Evolutionary conservation across 139 green algal species (phyloP).

Genomic region (Coccomyxa sp.): DNA sequence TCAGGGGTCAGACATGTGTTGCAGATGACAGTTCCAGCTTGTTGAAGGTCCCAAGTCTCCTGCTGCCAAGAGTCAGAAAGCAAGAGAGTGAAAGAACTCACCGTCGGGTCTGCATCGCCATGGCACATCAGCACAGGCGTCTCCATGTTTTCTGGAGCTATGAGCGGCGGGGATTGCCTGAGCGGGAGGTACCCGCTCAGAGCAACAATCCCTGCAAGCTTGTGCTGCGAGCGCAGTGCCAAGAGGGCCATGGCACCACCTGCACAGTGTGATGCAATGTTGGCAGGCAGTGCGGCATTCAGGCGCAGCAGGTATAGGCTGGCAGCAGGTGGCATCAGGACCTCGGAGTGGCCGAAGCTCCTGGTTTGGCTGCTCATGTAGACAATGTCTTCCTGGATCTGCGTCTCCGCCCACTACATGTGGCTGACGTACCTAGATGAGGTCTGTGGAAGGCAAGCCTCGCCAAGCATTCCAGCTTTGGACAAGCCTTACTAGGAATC

Average conservation of each 20-base stretch:
- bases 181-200: background rate
- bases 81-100: background rate
- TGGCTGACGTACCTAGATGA: background rate
- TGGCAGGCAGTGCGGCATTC: background rate
- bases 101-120: conserved; percentile 19
- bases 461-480: background rate
- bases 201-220: background rate
- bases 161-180: background rate
- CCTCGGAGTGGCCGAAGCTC: no score
- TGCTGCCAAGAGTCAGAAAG: no score
- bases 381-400: background rate
- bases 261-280: background rate
- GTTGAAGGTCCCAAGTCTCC: no score
- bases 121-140: conserved; percentile 30
- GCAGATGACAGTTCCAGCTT: no score
- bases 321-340: no score
- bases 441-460: background rate
- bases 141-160: conserved; percentile 9
- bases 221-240: background rate
- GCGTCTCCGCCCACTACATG: background rate
- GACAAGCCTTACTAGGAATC: background rate
- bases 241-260: background rate
- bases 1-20: no score
- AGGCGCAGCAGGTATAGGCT: no score
- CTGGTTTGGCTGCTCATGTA: background rate